phyloP scores from a whole-genome alignment of 306 rosid genomes.

The Cicer judaicum region DNA sequence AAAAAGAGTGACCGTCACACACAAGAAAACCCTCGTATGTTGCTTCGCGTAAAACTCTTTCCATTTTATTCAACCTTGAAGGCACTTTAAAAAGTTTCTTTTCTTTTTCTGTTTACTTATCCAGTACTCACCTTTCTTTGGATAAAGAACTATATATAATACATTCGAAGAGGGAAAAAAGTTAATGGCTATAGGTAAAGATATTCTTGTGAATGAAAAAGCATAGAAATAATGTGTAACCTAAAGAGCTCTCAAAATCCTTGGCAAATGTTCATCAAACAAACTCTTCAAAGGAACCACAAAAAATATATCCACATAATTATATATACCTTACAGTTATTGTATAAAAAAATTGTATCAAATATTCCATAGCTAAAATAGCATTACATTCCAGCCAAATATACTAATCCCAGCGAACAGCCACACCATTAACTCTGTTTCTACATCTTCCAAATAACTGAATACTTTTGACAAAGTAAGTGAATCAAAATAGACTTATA shows the following conservation, averaged over 20 bases:
- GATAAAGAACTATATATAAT: not conserved
- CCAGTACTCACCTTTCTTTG: not conserved
- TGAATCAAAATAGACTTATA: no score
- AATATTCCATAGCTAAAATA: not conserved
- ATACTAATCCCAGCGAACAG: not conserved
- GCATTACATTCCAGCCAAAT: not conserved
- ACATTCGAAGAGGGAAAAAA: not conserved
- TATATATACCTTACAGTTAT: not conserved
- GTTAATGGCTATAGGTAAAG: not conserved
- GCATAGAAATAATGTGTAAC: not conserved
- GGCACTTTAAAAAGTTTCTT: slow-evolving; percentile 1
- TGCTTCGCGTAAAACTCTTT: slow-evolving; percentile 16
- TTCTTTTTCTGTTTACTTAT: not conserved
- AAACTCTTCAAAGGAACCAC: not conserved
- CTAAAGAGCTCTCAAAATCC: not conserved
- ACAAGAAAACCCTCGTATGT: slow-evolving; percentile 95
- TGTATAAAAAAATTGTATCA: not conserved
- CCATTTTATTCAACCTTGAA: slow-evolving; percentile 14
- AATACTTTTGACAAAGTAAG: not conserved
- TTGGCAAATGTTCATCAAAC: not conserved
- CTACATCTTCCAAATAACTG: not conserved
- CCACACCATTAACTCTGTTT: not conserved
- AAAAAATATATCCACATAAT: not conserved
- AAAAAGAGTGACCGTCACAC: slow-evolving; percentile 91
- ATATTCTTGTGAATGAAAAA: not conserved